Conservation (phyloP, 2,329 filamentous ascomycete genomes). For the Basipetospora chlamydospora region DNA sequence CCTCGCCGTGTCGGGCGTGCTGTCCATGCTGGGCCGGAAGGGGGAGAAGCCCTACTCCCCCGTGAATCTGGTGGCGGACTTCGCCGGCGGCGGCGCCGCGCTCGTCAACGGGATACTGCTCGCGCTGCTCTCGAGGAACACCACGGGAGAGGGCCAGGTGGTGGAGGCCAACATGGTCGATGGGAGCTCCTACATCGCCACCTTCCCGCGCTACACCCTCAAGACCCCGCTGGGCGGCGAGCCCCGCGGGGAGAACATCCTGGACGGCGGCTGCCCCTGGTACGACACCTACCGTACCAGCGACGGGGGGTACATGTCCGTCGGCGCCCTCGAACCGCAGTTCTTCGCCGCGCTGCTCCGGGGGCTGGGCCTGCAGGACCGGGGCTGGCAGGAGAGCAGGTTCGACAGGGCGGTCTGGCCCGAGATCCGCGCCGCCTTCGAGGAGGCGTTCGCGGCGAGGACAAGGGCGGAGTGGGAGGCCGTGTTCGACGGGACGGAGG, state of each 20-base stretch:
- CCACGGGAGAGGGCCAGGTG: slow-evolving; percentile 62
- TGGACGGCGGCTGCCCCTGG: slow-evolving; percentile 77
- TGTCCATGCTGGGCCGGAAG: slow-evolving; percentile 59
- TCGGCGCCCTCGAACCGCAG: slow-evolving; percentile 80
- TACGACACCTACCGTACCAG: slow-evolving; percentile 81
- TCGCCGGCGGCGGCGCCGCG: slow-evolving; percentile 74
- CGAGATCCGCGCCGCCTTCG: slow-evolving; percentile 46
- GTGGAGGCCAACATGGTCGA: slow-evolving; percentile 98
- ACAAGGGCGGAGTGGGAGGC: slow-evolving; percentile 68
- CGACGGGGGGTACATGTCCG: slow-evolving; percentile 67
- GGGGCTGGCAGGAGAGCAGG: slow-evolving; percentile 36
- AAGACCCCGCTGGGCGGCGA: slow-evolving; percentile 48
- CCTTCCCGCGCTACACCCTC: slow-evolving; percentile 56
- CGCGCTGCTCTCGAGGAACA: slow-evolving; percentile 53
- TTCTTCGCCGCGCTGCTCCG: slow-evolving; percentile 60
- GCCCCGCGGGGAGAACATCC: slow-evolving; percentile 57
- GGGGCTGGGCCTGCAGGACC: slow-evolving; percentile 45
- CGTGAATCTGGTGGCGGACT: slow-evolving; percentile 75
- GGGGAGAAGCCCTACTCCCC: slow-evolving; percentile 63
- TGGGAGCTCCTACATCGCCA: slow-evolving; percentile 63
- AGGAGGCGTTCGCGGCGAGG: slow-evolving; percentile 49
- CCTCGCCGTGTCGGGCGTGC: slow-evolving; percentile 69
- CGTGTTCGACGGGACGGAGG: slow-evolving; percentile 81
- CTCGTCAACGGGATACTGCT: slow-evolving; percentile 73
- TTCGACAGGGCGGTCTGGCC: slow-evolving; percentile 54